Conservation (phyloP, 2,329 filamentous ascomycete genomes). For the Pseudogymnoascus sp. region DNA sequence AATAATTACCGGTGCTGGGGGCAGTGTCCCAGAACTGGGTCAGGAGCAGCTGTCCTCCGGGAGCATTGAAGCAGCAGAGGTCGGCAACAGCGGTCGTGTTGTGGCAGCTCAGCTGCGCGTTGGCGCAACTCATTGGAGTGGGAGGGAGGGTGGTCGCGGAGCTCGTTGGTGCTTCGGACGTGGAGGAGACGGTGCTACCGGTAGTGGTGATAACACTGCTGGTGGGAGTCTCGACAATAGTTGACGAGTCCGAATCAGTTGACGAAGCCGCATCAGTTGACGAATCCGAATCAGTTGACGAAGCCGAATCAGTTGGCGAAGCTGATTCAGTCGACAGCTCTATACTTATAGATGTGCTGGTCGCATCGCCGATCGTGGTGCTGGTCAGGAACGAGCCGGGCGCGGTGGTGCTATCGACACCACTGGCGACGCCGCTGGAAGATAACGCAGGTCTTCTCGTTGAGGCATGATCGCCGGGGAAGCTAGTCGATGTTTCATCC, state of each 20-base stretch:
- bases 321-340: not conserved
- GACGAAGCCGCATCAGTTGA: not conserved
- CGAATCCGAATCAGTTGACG: no score
- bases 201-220: slow-evolving; percentile 16
- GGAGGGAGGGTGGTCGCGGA: slow-evolving; percentile 17
- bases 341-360: slow-evolving; percentile 10
- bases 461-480: not conserved
- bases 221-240: slow-evolving; percentile 17
- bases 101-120: slow-evolving; percentile 50
- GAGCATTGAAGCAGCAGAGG: slow-evolving; percentile 69
- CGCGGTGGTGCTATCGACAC: not conserved
- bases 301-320: not conserved
- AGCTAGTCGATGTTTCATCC: slow-evolving; percentile 4
- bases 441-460: not conserved
- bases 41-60: slow-evolving; percentile 63
- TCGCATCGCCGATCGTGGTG: not conserved
- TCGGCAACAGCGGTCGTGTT: slow-evolving; percentile 55
- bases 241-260: not conserved
- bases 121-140: slow-evolving; percentile 25
- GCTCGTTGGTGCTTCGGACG: not conserved
- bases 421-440: not conserved
- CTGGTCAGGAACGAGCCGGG: not conserved
- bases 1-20: slow-evolving; percentile 42
- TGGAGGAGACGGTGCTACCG: slow-evolving; percentile 16
- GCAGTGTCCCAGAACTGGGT: slow-evolving; percentile 74